Evolutionary conservation across 208 protist genomes (phyloP), one percentile per base, ranked within the genome.

Genomic region (Leptomonas pyrrhocoris): DNA sequence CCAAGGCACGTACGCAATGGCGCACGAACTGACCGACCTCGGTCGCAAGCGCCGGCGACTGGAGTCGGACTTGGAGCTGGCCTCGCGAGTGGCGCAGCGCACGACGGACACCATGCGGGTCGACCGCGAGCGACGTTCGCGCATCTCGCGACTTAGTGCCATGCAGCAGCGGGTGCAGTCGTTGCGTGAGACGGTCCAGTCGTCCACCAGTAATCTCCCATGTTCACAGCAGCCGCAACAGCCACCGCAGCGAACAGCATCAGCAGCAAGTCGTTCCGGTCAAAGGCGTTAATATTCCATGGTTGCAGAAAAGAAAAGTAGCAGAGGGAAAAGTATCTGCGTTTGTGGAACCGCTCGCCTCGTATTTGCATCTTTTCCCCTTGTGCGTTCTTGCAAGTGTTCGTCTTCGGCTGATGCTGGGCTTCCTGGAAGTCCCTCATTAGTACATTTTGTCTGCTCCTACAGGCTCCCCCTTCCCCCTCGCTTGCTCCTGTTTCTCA

Each of bases 111-210:
- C 55, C 30, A 77, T 84, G 62, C 80, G 86, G 38, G 62, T 69
- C 12, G 82, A 90, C 50, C 80, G 87, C 2, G 81, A 92, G 71
- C 85, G 87, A 19, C 87, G 84, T 38, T 86, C 85, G 42, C 76
- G 77, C 55, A 65, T 93, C 15, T 86, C 85, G 36, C 85, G 80
- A 0, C 63, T 93, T 62, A 84, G 81, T 48, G 68, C 84, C 54
- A 73, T 89, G 71, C 81, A 93, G 76, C 83, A 89, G 67, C 82
- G 83, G 23, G 85, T 93, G 4, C 74, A 90, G 23, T 74, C 85
- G 19, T 73, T 91, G 50, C 73, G 77, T 7, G 81, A 79, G n/a
- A 69, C 82, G n/a, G 74, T 88, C 36, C 61, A 60, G 8, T 60
- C 28, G 28, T 31, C 64, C 21, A 34, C 42, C 3, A 19, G 50